phyloP scores from a whole-genome alignment of 2,329 filamentous ascomycete genomes.

The Cytospora paraplurivora region DNA sequence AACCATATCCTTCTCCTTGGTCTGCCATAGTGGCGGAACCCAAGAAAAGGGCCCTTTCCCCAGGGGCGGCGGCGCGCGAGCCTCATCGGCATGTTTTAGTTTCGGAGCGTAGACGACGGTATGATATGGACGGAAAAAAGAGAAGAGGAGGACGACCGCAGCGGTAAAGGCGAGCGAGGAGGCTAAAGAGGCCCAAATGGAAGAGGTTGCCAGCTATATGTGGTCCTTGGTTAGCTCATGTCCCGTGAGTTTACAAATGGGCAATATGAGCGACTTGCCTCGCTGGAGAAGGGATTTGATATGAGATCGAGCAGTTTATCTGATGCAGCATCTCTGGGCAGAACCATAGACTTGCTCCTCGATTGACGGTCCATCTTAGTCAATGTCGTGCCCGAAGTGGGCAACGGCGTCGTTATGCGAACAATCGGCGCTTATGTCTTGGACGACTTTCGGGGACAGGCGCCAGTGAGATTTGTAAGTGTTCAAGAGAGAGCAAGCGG shows the following conservation, averaged over 20 bases:
- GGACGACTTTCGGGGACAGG: neutral
- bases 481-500: neutral
- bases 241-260: conserved; percentile 7
- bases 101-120: conserved; percentile 92
- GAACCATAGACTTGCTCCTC: conserved; percentile 4
- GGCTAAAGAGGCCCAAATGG: conserved; percentile 76
- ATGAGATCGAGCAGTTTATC: conserved; percentile 52
- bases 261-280: conserved; percentile 40
- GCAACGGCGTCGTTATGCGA: conserved; percentile 13
- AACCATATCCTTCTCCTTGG: conserved; percentile 75
- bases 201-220: conserved; percentile 51
- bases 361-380: conserved; percentile 21
- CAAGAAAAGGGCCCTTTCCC: conserved; percentile 88
- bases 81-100: conserved; percentile 87
- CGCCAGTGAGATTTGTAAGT: neutral
- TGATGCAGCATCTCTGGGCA: conserved; percentile 35
- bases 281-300: conserved; percentile 52
- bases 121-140: conserved; percentile 86
- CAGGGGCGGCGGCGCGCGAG: conserved; percentile 83
- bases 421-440: neutral
- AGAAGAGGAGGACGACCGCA: conserved; percentile 79
- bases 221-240: conserved; percentile 17
- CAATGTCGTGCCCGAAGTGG: conserved; percentile 12
- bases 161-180: conserved; percentile 77
- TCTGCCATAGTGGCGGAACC: conserved; percentile 76